phyloP scores from a whole-genome alignment of 352 stramenopile genomes.

The Phytopythium kandeliae region DNA sequence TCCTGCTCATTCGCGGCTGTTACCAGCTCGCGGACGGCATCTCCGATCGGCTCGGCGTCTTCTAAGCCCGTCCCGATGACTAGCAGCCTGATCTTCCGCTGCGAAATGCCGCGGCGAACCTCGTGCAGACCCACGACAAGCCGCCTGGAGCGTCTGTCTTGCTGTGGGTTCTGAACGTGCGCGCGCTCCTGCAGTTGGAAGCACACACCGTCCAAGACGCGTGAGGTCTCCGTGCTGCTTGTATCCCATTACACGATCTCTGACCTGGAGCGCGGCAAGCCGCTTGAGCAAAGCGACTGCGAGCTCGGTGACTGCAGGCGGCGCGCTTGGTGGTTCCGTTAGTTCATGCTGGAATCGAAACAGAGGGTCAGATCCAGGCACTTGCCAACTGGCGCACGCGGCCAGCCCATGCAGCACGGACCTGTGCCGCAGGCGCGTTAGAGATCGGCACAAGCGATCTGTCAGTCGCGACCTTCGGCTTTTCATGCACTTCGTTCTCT shows the following conservation, averaged over 20 bases:
- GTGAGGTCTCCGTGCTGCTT: not conserved
- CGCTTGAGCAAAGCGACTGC: conserved; percentile 19
- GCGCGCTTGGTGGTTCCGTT: not conserved
- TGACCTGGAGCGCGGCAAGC: conserved; percentile 22
- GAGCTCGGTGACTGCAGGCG: conserved; percentile 3
- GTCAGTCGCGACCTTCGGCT: not conserved
- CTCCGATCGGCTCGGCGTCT: conserved; percentile 61
- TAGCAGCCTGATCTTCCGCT: conserved; percentile 81
- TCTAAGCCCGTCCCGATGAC: conserved; percentile 91
- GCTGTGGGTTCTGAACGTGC: conserved; percentile 50
- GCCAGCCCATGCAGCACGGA: not conserved
- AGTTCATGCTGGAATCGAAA: too few species aligned
- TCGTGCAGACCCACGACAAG: conserved; percentile 92
- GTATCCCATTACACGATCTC: not conserved
- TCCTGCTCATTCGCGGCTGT: conserved; percentile 42
- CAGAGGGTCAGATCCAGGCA: too few species aligned
- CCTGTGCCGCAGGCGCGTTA: not conserved
- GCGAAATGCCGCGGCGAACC: conserved; percentile 79
- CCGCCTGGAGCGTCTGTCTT: conserved; percentile 60
- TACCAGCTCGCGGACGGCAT: conserved; percentile 83
- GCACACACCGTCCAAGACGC: not conserved
- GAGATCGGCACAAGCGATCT: not conserved
- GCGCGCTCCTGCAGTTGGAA: conserved; percentile 43
- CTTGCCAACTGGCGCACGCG: too few species aligned
- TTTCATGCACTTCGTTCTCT: not conserved